phyloP scores from a whole-genome alignment of 2,329 filamentous ascomycete species.

The Tolypocladium amazonense region DNA sequence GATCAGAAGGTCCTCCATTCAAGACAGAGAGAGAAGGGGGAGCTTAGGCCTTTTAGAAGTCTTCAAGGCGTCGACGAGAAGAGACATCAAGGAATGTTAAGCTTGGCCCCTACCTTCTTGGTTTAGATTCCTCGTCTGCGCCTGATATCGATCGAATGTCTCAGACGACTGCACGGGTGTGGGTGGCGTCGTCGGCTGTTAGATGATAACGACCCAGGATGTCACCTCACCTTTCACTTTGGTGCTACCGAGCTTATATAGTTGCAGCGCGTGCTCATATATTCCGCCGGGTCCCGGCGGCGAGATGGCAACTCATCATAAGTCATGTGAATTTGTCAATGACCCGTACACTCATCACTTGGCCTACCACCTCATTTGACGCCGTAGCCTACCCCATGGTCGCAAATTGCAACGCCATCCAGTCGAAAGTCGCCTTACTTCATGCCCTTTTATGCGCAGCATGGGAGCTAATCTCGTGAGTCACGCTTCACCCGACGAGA shows the following conservation, averaged over 20 bases:
- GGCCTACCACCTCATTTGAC: not conserved
- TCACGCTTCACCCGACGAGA: not conserved
- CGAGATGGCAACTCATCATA: not conserved
- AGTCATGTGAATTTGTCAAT: not conserved
- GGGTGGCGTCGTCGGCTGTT: not conserved
- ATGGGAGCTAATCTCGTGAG: not conserved
- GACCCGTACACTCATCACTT: not conserved
- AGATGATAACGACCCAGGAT: not conserved
- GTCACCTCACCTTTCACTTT: not conserved
- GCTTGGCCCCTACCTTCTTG: not conserved
- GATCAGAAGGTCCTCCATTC: not conserved
- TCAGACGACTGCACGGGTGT: not conserved
- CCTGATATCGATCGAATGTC: not conserved
- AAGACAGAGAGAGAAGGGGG: not conserved
- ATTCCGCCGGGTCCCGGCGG: not conserved
- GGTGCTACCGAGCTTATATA: not conserved
- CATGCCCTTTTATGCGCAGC: not conserved
- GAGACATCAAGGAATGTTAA: not conserved
- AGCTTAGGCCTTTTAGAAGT: not conserved
- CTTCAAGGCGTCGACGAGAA: no score
- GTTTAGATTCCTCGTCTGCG: not conserved
- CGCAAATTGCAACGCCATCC: not conserved
- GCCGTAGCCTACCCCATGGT: not conserved
- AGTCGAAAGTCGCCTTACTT: not conserved
- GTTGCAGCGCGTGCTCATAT: not conserved